Base-by-base conservation (phyloP, 352 stramenopile genomes). In the Pythium dissotocum region DNA sequence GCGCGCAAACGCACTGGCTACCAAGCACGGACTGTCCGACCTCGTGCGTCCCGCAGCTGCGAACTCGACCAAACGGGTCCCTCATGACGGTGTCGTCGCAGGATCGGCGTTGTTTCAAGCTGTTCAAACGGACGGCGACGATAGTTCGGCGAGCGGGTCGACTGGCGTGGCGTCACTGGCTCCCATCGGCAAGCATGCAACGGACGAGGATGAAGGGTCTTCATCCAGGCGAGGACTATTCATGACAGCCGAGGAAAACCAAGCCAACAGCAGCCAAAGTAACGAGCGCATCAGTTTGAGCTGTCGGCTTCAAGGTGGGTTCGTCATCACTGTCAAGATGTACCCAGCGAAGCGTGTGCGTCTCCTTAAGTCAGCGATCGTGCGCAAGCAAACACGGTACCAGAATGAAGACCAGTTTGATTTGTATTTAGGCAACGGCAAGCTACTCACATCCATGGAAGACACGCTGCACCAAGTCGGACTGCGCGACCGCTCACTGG, bases 271-370 rank as follows among this genome's bases (percentile, higher is more conserved):
- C 30, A 49, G 40, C 0, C 59, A 60, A 16, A 28, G 49, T 4
- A 64, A 73, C 30, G 62, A 75, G 10, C 63, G 67, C 32, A 75
- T 91, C 58, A 63, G 63, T 13, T 69, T 91, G 52, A 85, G 77
- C 65, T 90, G 78, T 33, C 81, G 79, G 0, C 69, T 90, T 30
- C 82, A 77, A 6, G 84, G 82, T 6, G 84, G 83, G 0, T 72
- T 86, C 62, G 71, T 91, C 28, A 61, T 88, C 24, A 72, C 71
- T 1, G 57, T 76, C 0, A 70, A 63, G 24, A 62, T 87, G 16
- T 86, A 83, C 58, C 75, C 79, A 1, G 65, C 70, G 21, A 79
- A 80, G 55, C 77, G 72, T 33, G 33, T 89, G n/a, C 71, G 78
- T 21, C 76, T 87, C 36, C 80, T 91, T 65, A 91, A 91, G 67